Percentiles rank a stretch among this genome's conserved stretches.
phyloP scores from a whole-genome alignment of 1,284 basidiomycete genomes.

The Malassezia nana region DNA sequence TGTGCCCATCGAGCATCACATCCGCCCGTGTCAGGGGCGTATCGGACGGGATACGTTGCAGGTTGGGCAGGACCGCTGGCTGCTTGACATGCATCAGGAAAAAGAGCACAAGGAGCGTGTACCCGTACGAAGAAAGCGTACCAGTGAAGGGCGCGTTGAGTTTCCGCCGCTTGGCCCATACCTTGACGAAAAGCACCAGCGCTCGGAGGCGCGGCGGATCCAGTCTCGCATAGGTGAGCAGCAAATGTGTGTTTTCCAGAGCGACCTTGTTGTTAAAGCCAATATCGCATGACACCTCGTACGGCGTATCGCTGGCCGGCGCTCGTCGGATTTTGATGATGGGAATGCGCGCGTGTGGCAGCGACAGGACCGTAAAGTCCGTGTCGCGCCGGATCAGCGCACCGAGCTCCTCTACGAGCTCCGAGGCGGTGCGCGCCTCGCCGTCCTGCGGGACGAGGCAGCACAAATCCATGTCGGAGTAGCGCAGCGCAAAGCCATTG shows the following conservation, averaged over 20 bases:
- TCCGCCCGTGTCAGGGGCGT: slow-evolving; percentile 55
- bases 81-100: slow-evolving; percentile 88
- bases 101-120: slow-evolving; percentile 92
- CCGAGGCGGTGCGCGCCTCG: slow-evolving; percentile 51
- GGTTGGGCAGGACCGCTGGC: slow-evolving; percentile 45
- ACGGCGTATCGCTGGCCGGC: slow-evolving; percentile 66
- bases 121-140: slow-evolving; percentile 92
- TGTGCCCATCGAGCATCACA: slow-evolving; percentile 57
- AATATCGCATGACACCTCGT: slow-evolving; percentile 80
- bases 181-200: slow-evolving; percentile 92
- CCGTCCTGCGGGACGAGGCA: slow-evolving; percentile 60
- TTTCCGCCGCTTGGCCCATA: slow-evolving; percentile 96
- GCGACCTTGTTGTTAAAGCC: slow-evolving; percentile 95
- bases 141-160: slow-evolving; percentile 97
- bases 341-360: slow-evolving; percentile 93
- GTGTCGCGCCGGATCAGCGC: slow-evolving; percentile 83
- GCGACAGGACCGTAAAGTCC: slow-evolving; percentile 89
- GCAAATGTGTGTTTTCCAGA: slow-evolving; percentile 85
- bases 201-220: slow-evolving; percentile 87
- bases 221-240: slow-evolving; percentile 94
- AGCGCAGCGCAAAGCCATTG: slow-evolving; percentile 83
- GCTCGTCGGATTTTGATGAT: slow-evolving; percentile 91
- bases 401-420: slow-evolving; percentile 87
- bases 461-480: slow-evolving; percentile 99
- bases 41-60: slow-evolving; percentile 47